Evolutionary conservation across 2,329 filamentous ascomycete species (phyloP).

Genomic region (Botrytis fragariae): DNA sequence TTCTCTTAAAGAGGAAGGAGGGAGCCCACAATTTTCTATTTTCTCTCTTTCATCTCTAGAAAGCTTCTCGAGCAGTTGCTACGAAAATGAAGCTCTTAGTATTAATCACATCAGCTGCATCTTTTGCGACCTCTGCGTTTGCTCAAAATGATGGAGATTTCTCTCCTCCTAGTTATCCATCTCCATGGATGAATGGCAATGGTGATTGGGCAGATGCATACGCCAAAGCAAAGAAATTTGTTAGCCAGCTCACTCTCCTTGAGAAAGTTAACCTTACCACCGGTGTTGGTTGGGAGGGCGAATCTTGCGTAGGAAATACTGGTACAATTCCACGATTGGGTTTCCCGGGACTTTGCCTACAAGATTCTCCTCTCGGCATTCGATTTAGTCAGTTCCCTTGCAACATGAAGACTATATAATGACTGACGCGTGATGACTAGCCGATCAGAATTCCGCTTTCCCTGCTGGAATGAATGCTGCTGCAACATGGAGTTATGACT

Average conservation of each 20-base stretch:
- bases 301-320: constrained; percentile 38
- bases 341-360: constrained; percentile 37
- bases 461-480: constrained; percentile 74
- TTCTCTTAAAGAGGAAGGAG: background rate
- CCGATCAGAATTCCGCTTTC: constrained; percentile 73
- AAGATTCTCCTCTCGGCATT: constrained; percentile 38
- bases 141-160: constrained; percentile 31
- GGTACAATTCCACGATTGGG: constrained; percentile 36
- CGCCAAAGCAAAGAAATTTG: constrained; percentile 63
- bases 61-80: constrained; percentile 1
- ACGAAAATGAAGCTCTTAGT: constrained; percentile 29
- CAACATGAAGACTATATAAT: constrained; percentile 37
- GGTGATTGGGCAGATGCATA: constrained; percentile 66
- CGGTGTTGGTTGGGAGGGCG: constrained; percentile 53
- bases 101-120: constrained; percentile 25
- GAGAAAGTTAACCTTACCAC: constrained; percentile 95
- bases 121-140: constrained; percentile 25
- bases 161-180: constrained; percentile 38
- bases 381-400: constrained; percentile 42
- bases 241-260: constrained; percentile 72
- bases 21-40: background rate
- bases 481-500: constrained; percentile 70
- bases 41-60: background rate
- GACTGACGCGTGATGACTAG: constrained; percentile 43
- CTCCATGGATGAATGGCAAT: constrained; percentile 38